Evolutionary conservation across 2,329 filamentous ascomycete genomes (phyloP).

Genomic region (Leptographium lundbergii): DNA sequence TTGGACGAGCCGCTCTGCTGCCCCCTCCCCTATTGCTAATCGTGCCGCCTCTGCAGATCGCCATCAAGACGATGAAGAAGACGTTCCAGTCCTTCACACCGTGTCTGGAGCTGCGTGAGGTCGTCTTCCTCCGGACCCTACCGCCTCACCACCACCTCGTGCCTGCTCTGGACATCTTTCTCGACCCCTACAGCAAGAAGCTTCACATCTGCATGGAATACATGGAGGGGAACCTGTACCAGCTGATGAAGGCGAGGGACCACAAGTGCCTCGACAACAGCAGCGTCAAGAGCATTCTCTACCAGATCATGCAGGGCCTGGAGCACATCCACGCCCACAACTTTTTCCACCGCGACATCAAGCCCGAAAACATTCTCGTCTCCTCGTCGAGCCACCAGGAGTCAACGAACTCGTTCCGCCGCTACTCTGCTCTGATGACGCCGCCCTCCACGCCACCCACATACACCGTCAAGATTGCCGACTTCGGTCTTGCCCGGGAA

Average conservation of each 20-base stretch:
- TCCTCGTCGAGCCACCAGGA: conserved; percentile 82
- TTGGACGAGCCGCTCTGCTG: not conserved
- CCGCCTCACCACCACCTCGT: conserved; percentile 84
- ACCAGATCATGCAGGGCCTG: conserved; percentile 89
- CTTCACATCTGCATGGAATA: conserved; percentile 98
- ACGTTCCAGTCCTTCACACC: conserved; percentile 85
- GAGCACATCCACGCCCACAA: conserved; percentile 95
- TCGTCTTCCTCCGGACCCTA: conserved; percentile 87
- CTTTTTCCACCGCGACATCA: conserved; percentile 99
- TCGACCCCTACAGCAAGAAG: conserved; percentile 91
- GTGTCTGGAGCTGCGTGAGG: conserved; percentile 87
- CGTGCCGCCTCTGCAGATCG: conserved; percentile 48
- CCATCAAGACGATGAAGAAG: conserved; percentile 99
- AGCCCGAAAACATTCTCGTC: conserved; percentile 96
- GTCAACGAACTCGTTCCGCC: conserved; percentile 69
- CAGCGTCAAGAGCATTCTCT: conserved; percentile 95
- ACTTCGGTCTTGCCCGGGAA: conserved; percentile 94
- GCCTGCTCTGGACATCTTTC: conserved; percentile 95
- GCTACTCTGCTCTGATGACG: conserved; percentile 87
- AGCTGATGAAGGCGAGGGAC: conserved; percentile 95
- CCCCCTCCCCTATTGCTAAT: not conserved
- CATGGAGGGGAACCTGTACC: conserved; percentile 98
- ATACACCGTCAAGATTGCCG: conserved; percentile 96
- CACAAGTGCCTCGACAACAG: conserved; percentile 84
- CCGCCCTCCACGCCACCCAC: conserved; percentile 86